A percentile compares a stretch with the other conserved stretches of the same genome.
These are phyloP conservation scores for Jatropha multifida DNA, from an alignment of 441 rosid genomes.

Conservation along the genomic window DNA sequence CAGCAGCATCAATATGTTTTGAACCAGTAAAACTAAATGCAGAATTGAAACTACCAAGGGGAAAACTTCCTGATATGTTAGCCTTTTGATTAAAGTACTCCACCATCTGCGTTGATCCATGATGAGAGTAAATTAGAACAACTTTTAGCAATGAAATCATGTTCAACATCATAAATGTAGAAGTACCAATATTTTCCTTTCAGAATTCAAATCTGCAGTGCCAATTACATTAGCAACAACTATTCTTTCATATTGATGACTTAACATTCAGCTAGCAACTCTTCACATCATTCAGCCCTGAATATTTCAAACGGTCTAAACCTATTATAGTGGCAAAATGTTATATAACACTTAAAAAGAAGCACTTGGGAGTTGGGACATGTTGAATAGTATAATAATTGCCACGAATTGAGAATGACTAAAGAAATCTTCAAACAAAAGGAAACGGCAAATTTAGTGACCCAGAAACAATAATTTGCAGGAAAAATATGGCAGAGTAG, in stretches of 20 bases:
- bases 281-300: background rate
- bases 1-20: constrained; percentile 48
- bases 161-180: background rate
- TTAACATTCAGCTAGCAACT: constrained; percentile 1
- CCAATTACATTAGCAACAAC: background rate
- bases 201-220: background rate
- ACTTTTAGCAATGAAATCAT: background rate
- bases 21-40: constrained; percentile 65
- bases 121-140: constrained; percentile 16
- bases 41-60: constrained; percentile 65
- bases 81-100: constrained; percentile 53
- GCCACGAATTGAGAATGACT: background rate
- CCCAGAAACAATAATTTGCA: background rate
- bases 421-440: background rate
- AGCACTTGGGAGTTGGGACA: background rate
- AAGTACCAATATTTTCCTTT: background rate
- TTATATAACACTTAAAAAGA: background rate
- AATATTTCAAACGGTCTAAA: background rate
- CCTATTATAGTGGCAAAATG: background rate
- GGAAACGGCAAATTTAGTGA: background rate
- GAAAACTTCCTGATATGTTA: constrained; percentile 39
- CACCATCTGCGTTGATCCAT: constrained; percentile 44
- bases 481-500: background rate
- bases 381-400: background rate
- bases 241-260: background rate